These are phyloP conservation scores for Tuber umbilicatum DNA, from an alignment of 495 filamentous ascomycete species.

Conservation along the genomic window DNA sequence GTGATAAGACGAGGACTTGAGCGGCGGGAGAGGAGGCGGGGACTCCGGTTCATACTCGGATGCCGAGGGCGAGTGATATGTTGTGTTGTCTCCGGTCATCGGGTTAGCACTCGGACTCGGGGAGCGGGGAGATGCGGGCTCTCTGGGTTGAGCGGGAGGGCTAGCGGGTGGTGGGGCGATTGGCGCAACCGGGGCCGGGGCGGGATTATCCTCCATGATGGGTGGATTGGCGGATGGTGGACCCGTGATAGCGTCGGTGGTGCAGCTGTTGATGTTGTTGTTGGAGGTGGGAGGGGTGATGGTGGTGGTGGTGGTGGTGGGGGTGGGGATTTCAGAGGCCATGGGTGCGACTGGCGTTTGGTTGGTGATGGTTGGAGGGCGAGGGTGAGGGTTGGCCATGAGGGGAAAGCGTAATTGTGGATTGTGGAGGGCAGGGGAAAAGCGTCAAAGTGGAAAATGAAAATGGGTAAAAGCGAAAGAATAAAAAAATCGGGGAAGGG, in stretches of 20 bases:
- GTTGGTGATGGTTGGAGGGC: slow-evolving; percentile 4
- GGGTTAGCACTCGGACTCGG: slow-evolving; percentile 35
- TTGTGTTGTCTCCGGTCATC: slow-evolving; percentile 35
- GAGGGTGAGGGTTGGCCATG: slow-evolving; percentile 8
- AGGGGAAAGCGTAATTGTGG: slow-evolving; percentile 1
- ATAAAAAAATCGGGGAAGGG: not conserved
- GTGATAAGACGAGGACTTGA: slow-evolving; percentile 22
- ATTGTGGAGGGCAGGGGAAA: not conserved
- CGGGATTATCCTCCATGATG: slow-evolving; percentile 32
- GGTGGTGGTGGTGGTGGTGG: not conserved
- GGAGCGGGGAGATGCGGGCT: slow-evolving; percentile 14
- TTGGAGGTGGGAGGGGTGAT: not conserved
- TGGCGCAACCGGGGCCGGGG: slow-evolving; percentile 30
- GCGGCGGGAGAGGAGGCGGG: slow-evolving; percentile 23
- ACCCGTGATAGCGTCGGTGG: slow-evolving; percentile 3
- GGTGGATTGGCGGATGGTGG: slow-evolving; percentile 1
- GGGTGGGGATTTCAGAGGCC: not conserved
- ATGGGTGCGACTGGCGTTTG: not conserved
- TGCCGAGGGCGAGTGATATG: slow-evolving; percentile 37
- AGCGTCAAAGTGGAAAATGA: not conserved
- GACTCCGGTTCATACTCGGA: slow-evolving; percentile 35
- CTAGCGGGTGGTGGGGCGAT: slow-evolving; percentile 16
- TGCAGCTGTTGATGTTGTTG: not conserved
- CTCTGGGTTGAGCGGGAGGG: slow-evolving; percentile 10
- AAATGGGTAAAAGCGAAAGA: not conserved